phyloP scores from a whole-genome alignment of 495 filamentous ascomycete genomes.

The Neurospora tetraspora region DNA sequence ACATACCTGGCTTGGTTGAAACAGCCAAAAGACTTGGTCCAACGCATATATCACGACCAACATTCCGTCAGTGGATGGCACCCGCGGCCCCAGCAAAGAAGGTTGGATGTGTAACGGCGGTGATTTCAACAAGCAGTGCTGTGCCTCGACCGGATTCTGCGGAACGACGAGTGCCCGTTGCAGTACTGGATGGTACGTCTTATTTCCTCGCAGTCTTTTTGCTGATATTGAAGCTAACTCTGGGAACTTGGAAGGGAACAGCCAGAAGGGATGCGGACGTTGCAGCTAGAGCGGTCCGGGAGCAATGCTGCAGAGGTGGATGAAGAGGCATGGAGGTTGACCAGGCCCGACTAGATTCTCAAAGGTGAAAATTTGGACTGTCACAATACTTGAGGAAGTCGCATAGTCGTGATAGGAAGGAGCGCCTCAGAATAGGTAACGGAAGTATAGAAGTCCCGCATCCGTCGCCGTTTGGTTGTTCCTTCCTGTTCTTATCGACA shows the following conservation, averaged over 20 bases:
- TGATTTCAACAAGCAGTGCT: neutral
- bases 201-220: neutral
- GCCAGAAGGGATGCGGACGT: neutral
- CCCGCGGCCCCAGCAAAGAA: neutral
- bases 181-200: neutral
- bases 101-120: neutral
- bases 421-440: too few relatives aligned
- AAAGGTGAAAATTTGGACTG: neutral
- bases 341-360: neutral
- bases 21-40: neutral
- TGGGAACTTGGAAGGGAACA: neutral
- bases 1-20: neutral
- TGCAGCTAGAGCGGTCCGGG: neutral
- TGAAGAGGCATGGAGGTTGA: neutral
- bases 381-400: neutral
- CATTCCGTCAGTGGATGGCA: neutral
- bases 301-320: neutral
- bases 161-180: neutral
- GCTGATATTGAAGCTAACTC: neutral
- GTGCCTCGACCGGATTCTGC: neutral
- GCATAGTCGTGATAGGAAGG: neutral
- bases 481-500: too few relatives aligned
- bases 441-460: neutral
- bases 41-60: neutral
- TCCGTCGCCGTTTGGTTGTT: neutral